Evolutionary conservation across 495 filamentous ascomycete species (phyloP), one percentile per base, ranked within the genome.

Genomic region (Jackrogersella multiformis): DNA sequence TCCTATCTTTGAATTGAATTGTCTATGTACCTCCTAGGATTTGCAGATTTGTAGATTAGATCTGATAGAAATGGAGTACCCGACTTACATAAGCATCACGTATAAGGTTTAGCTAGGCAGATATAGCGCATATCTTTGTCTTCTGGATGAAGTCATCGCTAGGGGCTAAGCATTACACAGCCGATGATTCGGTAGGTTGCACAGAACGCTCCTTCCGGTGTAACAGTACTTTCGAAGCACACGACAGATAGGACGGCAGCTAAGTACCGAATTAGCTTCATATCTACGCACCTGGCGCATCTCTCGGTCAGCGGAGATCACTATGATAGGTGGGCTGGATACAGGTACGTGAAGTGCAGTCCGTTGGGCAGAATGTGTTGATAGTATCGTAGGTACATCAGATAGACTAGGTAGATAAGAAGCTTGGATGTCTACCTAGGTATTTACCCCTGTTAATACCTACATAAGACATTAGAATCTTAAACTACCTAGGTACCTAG

Each of bases 81-180:
- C 46, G 12, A 45, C 21, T 38, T 68, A 57, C 2, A 9, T 61
- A 56, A 44, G 30, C 39, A 46, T 68, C 56, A 68, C 36, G 52
- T 68, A 57, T 13, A 35, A 56, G 34, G 7, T 8, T 18, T 30
- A 23, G 10, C 5, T 34, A 10, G 5, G 5, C 21, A 20, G 41
- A 61, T 2, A 5, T 30, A 15, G 9, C n/a, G 5, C 12, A 39
- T 20, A 32, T 54, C 18, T 36, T 55, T 48, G n/a, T n/a, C 38
- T 15, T 15, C 34, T 12, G 23, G 18, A 63, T 68, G 65, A 69
- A 60, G 66, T 69, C 66, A 69, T 69, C 41, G 24, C 13, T 24
- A 59, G 28, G 55, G 56, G 49, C 42, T 60, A 34, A 45, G 41
- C 20, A 63, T 59, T 63, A 61, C 46, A 30, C 18, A 57, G 6